phyloP scores from a whole-genome alignment of 2,329 filamentous ascomycete genomes.

The Penicillium expansum region DNA sequence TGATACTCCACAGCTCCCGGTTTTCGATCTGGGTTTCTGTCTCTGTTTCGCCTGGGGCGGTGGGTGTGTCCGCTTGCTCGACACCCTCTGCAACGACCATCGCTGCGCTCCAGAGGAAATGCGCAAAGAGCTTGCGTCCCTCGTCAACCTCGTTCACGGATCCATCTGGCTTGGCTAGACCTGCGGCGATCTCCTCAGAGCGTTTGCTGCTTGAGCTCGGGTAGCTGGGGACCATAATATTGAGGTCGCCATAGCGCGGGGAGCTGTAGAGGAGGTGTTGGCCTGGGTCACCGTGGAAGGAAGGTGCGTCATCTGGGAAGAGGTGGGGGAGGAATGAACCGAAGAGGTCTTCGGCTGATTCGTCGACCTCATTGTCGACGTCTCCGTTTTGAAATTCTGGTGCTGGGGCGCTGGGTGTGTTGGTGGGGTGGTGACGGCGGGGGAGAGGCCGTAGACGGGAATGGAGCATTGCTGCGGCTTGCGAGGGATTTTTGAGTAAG shows the following conservation, averaged over 20 bases:
- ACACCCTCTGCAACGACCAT: conserved; percentile 45
- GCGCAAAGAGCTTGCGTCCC: conserved; percentile 54
- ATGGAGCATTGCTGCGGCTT: conserved; percentile 26
- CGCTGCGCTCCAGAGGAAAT: conserved; percentile 59
- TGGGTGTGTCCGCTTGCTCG: conserved; percentile 32
- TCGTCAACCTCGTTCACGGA: conserved; percentile 39
- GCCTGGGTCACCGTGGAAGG: conserved; percentile 54
- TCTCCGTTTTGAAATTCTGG: conserved; percentile 21
- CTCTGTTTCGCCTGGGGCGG: background rate
- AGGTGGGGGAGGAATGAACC: conserved; percentile 52
- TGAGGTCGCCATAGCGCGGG: conserved; percentile 40
- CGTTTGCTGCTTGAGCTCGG: conserved; percentile 38
- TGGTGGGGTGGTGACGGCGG: conserved; percentile 17
- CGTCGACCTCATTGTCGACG: conserved; percentile 15
- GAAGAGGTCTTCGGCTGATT: conserved; percentile 53
- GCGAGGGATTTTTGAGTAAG: background rate
- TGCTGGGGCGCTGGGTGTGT: conserved; percentile 11
- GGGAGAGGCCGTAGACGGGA: conserved; percentile 32
- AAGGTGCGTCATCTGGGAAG: conserved; percentile 56
- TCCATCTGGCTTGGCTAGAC: conserved; percentile 6
- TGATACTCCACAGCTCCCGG: conserved; percentile 42
- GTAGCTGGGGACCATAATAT: conserved; percentile 42
- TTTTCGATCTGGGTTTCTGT: conserved; percentile 16
- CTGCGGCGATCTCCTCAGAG: conserved; percentile 17
- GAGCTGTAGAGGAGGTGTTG: conserved; percentile 52